Evolutionary conservation across 148 eudicot genomes (phyloP).

Genomic region (Diospyros kaki): DNA sequence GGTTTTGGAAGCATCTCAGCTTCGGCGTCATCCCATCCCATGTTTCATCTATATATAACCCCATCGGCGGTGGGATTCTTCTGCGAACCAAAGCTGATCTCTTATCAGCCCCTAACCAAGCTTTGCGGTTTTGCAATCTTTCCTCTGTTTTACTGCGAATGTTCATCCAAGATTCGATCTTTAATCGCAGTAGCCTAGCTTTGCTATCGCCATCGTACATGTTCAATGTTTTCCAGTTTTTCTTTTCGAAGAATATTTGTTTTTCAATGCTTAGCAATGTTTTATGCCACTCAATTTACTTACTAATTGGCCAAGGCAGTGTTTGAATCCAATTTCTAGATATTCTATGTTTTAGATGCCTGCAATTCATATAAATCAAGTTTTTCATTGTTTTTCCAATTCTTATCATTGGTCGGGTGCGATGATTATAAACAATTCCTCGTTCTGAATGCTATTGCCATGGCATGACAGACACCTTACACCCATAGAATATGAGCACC

Average conservation of each 20-base stretch:
- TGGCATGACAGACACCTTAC: conserved; percentile 66
- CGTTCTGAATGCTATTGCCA: conserved; percentile 53
- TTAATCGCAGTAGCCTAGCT: no score
- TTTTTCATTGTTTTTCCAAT: no score
- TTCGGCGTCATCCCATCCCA: no score
- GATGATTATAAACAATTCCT: conserved; percentile 68
- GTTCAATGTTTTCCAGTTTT: background rate
- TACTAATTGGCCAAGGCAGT: background rate
- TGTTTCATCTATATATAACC: no score
- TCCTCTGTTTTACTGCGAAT: no score
- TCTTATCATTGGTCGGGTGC: conserved; percentile 17
- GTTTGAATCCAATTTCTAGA: background rate
- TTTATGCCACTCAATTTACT: background rate
- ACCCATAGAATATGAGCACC: conserved; percentile 77
- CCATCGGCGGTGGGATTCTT: no score
- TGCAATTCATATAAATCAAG: background rate
- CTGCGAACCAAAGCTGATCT: no score
- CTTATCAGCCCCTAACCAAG: no score
- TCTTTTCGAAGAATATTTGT: background rate
- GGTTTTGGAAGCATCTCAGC: no score
- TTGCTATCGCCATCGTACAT: no score
- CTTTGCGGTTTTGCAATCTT: no score
- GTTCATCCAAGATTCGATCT: no score
- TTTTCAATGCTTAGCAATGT: background rate
- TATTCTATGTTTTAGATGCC: background rate